Evolutionary conservation across 257 asterid species (phyloP).

Genomic region (Sherardia arvensis): DNA sequence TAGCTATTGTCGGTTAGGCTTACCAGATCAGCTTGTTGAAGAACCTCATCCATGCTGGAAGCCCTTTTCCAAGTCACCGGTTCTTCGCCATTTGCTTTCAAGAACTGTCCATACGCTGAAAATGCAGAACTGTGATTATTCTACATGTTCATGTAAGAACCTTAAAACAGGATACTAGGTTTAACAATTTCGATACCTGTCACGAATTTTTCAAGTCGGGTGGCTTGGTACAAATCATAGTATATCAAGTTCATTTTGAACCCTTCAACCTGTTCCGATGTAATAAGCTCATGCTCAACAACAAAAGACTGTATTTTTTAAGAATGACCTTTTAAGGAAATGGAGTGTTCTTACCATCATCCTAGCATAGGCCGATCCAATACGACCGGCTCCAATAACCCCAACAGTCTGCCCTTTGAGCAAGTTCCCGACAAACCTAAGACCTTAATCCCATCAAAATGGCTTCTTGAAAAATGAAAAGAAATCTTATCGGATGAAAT

Average conservation of each 20-base stretch:
- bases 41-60: conserved; percentile 85
- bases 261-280: conserved; percentile 75
- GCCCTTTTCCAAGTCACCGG: conserved; percentile 96
- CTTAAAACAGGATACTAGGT: neutral
- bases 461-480: neutral
- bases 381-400: conserved; percentile 97
- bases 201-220: conserved; percentile 88
- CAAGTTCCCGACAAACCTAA: conserved; percentile 95
- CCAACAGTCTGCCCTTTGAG: conserved; percentile 97
- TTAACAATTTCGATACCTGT: conserved; percentile 43
- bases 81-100: conserved; percentile 83
- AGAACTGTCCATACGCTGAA: conserved; percentile 89
- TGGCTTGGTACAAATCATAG: conserved; percentile 91
- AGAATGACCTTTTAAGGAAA: neutral
- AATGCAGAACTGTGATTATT: conserved; percentile 2
- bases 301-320: neutral
- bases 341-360: conserved; percentile 57
- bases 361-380: conserved; percentile 97
- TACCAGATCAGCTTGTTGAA: conserved; percentile 82
- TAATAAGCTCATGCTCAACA: neutral
- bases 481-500: neutral
- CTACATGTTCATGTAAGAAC: conserved; percentile 4
- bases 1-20: neutral
- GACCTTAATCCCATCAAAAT: neutral
- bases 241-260: conserved; percentile 96